Evolutionary conservation across 441 rosid genomes (phyloP).

Genomic region (Hypseocharis bilobata): DNA sequence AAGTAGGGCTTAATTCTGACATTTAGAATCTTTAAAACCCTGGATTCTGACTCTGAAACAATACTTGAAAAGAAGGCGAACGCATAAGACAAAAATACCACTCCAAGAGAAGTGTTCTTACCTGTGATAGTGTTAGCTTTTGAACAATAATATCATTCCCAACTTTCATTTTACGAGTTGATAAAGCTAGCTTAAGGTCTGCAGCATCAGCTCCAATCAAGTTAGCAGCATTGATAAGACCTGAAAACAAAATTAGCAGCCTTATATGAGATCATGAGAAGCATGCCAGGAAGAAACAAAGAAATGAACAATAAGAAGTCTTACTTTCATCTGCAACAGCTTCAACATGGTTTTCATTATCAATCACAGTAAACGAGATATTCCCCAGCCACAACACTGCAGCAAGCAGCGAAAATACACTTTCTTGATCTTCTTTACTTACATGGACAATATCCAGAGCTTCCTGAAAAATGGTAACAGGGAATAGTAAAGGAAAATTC

Average conservation of each 20-base stretch:
- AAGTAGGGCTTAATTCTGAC: neutral
- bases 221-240: constrained; percentile 62
- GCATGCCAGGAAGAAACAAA: neutral
- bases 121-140: constrained; percentile 82
- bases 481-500: neutral
- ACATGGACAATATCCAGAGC: constrained; percentile 93
- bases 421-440: constrained; percentile 91
- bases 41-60: neutral
- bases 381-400: constrained; percentile 95
- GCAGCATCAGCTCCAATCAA: constrained; percentile 67
- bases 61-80: neutral
- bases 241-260: constrained; percentile 35
- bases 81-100: no score
- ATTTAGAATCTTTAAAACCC: neutral
- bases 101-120: constrained; percentile 23
- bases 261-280: constrained; percentile 7
- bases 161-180: constrained; percentile 92
- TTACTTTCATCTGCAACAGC: constrained; percentile 77
- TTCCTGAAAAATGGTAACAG: constrained; percentile 47
- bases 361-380: constrained; percentile 60
- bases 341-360: constrained; percentile 93
- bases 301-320: constrained; percentile 12
- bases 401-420: constrained; percentile 89
- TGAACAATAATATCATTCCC: constrained; percentile 86
- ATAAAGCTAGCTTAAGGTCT: constrained; percentile 65